Evolutionary conservation across 2,329 filamentous ascomycete genomes (phyloP).

Genomic region (Aspergillus bombycis): DNA sequence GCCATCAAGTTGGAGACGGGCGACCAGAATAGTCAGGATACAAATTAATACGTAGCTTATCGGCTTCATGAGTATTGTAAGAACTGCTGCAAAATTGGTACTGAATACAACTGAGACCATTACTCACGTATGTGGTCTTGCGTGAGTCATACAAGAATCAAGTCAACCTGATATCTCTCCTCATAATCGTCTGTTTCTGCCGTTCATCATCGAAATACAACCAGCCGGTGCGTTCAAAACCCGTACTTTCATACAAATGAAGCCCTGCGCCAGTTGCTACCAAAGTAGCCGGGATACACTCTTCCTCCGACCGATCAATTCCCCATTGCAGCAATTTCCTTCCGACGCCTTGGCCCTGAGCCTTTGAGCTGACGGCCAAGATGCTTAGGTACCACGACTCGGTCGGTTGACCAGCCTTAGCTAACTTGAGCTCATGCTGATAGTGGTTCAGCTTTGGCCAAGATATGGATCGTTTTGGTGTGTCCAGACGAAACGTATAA

Average conservation of each 20-base stretch:
- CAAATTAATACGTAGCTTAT: background rate
- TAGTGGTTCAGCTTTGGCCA: background rate
- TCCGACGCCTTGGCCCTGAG: conserved; percentile 49
- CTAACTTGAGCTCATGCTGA: background rate
- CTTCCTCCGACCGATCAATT: conserved; percentile 1
- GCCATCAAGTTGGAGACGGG: conserved; percentile 31
- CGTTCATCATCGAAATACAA: background rate
- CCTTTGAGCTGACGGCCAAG: background rate
- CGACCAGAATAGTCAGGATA: conserved; percentile 9
- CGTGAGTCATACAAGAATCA: background rate
- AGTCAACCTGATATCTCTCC: background rate
- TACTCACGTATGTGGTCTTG: background rate
- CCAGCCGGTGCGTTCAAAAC: background rate
- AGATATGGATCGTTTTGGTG: background rate
- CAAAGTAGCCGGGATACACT: conserved; percentile 34
- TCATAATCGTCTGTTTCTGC: background rate
- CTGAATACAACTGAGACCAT: background rate
- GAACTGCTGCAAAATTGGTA: too few relatives aligned
- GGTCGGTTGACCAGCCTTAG: background rate
- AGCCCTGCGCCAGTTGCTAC: conserved; percentile 41
- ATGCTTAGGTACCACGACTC: background rate
- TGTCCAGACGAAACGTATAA: background rate
- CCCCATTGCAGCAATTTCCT: conserved; percentile 20
- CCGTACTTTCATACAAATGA: background rate
- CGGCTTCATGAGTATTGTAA: too few relatives aligned